A percentile compares a stretch with the other conserved stretches of the same genome.
These are phyloP conservation scores for Euphorbia celastroides DNA, from an alignment of 441 rosid genomes.

Conservation along the genomic window DNA sequence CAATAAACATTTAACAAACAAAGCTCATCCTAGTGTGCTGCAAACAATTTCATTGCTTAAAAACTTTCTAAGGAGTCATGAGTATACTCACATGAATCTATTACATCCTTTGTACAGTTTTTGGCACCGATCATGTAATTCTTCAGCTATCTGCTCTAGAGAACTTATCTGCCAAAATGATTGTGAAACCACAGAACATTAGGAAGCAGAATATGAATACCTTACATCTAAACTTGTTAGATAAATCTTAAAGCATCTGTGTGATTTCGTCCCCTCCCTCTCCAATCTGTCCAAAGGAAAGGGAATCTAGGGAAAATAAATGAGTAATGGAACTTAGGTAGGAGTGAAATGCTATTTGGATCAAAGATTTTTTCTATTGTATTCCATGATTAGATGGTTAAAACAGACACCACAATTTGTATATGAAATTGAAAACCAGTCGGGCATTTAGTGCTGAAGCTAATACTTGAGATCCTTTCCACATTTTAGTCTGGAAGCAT, in stretches of 20 bases:
- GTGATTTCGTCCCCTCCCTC: too few relatives aligned
- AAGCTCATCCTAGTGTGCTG: background rate
- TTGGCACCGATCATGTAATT: conserved; percentile 73
- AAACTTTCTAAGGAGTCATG: background rate
- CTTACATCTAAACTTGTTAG: background rate
- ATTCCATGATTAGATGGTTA: too few relatives aligned
- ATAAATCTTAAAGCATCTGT: background rate
- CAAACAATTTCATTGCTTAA: background rate
- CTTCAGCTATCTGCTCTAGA: conserved; percentile 60
- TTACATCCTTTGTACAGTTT: conserved; percentile 55
- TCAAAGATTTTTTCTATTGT: too few relatives aligned
- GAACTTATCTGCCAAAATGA: conserved; percentile 41
- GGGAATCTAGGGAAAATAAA: too few relatives aligned
- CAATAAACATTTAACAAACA: background rate
- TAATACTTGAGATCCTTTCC: background rate
- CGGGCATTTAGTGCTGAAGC: too few relatives aligned
- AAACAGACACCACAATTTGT: too few relatives aligned
- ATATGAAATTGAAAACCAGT: too few relatives aligned
- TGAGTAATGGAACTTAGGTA: too few relatives aligned
- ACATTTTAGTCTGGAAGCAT: background rate
- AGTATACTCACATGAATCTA: conserved; percentile 44
- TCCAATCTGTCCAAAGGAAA: too few relatives aligned
- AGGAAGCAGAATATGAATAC: conserved; percentile 2
- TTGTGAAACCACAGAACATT: background rate
- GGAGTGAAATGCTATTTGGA: too few relatives aligned